Evolutionary conservation across 2,329 filamentous ascomycete genomes (phyloP).

Genomic region (Colletotrichum eremochloae): DNA sequence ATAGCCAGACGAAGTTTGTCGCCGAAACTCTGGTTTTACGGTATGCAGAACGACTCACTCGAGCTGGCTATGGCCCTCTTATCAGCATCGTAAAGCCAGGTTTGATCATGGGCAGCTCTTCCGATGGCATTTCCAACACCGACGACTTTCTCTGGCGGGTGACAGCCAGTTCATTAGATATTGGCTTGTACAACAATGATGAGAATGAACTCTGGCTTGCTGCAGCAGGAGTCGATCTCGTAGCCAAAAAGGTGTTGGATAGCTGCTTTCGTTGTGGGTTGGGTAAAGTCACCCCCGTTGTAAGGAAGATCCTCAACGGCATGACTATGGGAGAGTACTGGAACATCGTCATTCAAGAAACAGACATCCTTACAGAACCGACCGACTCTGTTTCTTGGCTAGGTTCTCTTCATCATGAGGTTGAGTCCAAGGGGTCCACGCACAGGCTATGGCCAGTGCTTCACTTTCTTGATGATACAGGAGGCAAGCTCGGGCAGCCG

Average conservation of each 20-base stretch:
- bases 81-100: constrained; percentile 45
- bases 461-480: constrained; percentile 42
- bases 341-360: constrained; percentile 40
- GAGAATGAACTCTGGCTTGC: constrained; percentile 40
- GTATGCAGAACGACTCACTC: not conserved
- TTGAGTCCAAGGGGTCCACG: constrained; percentile 26
- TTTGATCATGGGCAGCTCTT: constrained; percentile 43
- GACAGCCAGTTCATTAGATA: constrained; percentile 35
- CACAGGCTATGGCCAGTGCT: constrained; percentile 48
- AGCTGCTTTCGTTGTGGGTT: not conserved
- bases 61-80: not conserved
- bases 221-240: constrained; percentile 39
- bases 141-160: constrained; percentile 47
- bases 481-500: constrained; percentile 21
- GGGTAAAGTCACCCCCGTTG: not conserved
- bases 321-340: constrained; percentile 43
- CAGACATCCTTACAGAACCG: constrained; percentile 20
- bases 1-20: constrained; percentile 46
- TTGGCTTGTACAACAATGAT: constrained; percentile 35
- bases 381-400: constrained; percentile 22
- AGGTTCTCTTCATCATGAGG: constrained; percentile 26
- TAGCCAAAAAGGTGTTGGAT: constrained; percentile 39
- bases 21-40: constrained; percentile 43
- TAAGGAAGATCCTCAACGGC: constrained; percentile 38
- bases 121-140: constrained; percentile 43